These are phyloP conservation scores for Erigeron philadelphicus DNA, from an alignment of 140 eudicot genomes.

Conservation along the genomic window DNA sequence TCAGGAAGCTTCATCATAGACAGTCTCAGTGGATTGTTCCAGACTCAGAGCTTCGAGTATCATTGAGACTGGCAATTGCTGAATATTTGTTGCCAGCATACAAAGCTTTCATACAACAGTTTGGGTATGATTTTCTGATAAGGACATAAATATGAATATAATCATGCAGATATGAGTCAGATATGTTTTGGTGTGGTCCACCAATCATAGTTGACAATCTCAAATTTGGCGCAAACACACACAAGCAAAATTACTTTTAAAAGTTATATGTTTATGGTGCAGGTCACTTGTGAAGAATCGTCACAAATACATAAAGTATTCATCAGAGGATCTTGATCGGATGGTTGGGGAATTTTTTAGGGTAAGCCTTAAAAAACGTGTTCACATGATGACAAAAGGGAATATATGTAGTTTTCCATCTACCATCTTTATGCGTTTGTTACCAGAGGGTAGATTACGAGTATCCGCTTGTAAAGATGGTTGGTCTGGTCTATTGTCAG, in stretches of 20 bases:
- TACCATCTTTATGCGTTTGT: background rate
- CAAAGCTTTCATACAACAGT: conserved; percentile 83
- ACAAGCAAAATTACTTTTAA: background rate
- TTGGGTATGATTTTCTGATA: conserved; percentile 47
- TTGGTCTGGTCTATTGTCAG: background rate
- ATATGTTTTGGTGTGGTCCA: no score
- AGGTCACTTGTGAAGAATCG: conserved; percentile 84
- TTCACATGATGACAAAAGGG: conserved; percentile 19
- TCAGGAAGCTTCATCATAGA: conserved; percentile 97
- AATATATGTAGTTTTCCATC: conserved; percentile 13
- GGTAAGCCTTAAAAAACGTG: conserved; percentile 51
- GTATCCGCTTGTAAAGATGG: conserved; percentile 6
- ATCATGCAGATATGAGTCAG: no score
- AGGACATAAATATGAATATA: background rate
- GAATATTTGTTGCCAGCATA: conserved; percentile 94
- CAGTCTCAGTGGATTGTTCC: conserved; percentile 98
- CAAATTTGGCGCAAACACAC: background rate
- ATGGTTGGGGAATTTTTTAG: conserved; percentile 91
- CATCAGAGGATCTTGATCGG: conserved; percentile 83
- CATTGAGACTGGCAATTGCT: conserved; percentile 88
- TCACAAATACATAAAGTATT: conserved; percentile 79
- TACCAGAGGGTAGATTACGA: background rate
- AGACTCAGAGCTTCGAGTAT: conserved; percentile 86
- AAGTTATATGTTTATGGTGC: conserved; percentile 8
- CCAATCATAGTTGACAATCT: background rate